A percentile compares a stretch with the other conserved stretches of the same genome.
phyloP scores from a whole-genome alignment of 495 filamentous ascomycete species.

The Xylaria curta region DNA sequence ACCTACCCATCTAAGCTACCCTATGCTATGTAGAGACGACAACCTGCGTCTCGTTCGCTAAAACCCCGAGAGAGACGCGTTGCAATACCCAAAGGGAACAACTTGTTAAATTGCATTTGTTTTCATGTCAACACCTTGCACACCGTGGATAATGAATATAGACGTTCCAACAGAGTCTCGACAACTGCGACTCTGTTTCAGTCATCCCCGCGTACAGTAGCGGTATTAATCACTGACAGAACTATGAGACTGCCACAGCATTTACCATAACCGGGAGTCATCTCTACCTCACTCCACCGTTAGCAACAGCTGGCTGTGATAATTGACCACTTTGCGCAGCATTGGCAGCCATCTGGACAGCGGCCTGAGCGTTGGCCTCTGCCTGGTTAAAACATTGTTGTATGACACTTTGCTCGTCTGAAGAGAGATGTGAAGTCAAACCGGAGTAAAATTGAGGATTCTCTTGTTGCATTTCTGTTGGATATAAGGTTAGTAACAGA shows the following conservation, averaged over 20 bases:
- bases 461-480: slow-evolving; percentile 81
- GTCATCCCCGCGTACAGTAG: background rate
- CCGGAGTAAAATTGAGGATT: slow-evolving; percentile 87
- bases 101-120: slow-evolving; percentile 12
- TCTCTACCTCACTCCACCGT: slow-evolving; percentile 41
- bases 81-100: slow-evolving; percentile 22
- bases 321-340: slow-evolving; percentile 36
- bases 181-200: background rate
- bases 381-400: slow-evolving; percentile 82
- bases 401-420: slow-evolving; percentile 82
- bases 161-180: background rate
- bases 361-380: slow-evolving; percentile 57
- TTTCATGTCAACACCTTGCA: slow-evolving; percentile 8
- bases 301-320: slow-evolving; percentile 30
- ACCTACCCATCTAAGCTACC: slow-evolving; percentile 25
- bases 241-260: background rate
- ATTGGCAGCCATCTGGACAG: slow-evolving; percentile 35
- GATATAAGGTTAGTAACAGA: slow-evolving; percentile 34
- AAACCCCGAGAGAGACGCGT: background rate
- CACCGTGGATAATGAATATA: slow-evolving; percentile 17
- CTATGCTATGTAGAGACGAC: slow-evolving; percentile 18
- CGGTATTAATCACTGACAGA: background rate
- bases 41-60: background rate
- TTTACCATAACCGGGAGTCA: background rate
- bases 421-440: slow-evolving; percentile 76